phyloP scores from a whole-genome alignment of 2,329 filamentous ascomycete species.

The Cladosporium sp. region DNA sequence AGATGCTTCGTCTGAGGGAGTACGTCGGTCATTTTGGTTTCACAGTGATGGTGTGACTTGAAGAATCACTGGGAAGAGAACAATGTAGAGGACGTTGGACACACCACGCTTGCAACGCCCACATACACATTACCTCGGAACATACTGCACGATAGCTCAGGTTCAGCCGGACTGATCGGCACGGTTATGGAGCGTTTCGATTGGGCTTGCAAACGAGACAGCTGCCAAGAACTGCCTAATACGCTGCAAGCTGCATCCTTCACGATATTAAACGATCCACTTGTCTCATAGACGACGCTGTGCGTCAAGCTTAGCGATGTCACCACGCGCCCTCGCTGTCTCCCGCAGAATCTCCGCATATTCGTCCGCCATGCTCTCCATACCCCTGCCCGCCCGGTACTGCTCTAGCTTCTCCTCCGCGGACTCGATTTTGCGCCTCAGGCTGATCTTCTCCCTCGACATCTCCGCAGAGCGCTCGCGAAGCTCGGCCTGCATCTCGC shows the following conservation, averaged over 20 bases:
- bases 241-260: too few species aligned
- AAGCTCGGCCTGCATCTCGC: constrained; percentile 25
- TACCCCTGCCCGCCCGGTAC: constrained; percentile 33
- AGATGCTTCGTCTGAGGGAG: background rate
- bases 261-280: too few species aligned
- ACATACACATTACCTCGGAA: too few species aligned
- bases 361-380: constrained; percentile 35
- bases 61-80: too few species aligned
- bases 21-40: background rate
- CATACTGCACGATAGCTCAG: too few species aligned
- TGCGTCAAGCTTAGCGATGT: constrained; percentile 22
- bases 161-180: too few species aligned
- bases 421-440: constrained; percentile 30
- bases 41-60: too few species aligned
- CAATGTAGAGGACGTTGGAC: too few species aligned
- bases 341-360: constrained; percentile 29
- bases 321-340: constrained; percentile 25
- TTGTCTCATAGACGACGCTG: background rate
- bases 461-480: constrained; percentile 28
- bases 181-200: background rate
- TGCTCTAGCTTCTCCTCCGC: constrained; percentile 31
- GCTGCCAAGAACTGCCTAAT: too few species aligned
- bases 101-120: too few species aligned
- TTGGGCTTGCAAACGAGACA: background rate
- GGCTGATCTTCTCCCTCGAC: constrained; percentile 23